Percentiles rank a stretch among this genome's conserved stretches.
phyloP scores from a whole-genome alignment of 495 filamentous ascomycete species.

The Penicillium antarcticum region DNA sequence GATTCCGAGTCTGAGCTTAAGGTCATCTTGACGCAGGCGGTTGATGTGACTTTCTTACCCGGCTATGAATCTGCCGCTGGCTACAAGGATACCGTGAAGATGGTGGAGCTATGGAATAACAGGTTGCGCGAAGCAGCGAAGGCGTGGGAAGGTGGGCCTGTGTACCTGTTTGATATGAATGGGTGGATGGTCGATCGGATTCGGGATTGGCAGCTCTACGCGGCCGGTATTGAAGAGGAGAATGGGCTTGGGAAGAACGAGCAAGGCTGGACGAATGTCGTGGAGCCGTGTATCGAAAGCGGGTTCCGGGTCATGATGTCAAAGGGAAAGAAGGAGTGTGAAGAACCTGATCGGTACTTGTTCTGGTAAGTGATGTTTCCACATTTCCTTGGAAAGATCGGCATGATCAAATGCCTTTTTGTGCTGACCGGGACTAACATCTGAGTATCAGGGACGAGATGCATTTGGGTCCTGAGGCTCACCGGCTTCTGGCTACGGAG shows the following conservation, averaged over 20 bases:
- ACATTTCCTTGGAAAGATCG: conserved; percentile 1
- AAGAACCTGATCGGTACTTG: conserved; percentile 46
- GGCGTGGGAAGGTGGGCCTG: conserved; percentile 39
- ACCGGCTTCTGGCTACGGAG: conserved; percentile 46
- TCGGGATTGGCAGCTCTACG: conserved; percentile 42
- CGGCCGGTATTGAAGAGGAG: conserved; percentile 38
- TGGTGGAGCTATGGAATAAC: conserved; percentile 45
- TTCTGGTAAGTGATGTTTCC: conserved; percentile 44
- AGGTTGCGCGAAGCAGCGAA: conserved; percentile 36
- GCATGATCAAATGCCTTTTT: neutral
- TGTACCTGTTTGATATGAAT: conserved; percentile 51
- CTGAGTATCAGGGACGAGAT: conserved; percentile 47
- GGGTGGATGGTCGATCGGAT: conserved; percentile 49
- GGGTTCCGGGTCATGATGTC: conserved; percentile 33
- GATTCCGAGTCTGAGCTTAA: conserved; percentile 36
- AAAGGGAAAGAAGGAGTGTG: conserved; percentile 35
- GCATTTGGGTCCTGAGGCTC: conserved; percentile 46
- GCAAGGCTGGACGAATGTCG: conserved; percentile 41
- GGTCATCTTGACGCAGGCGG: conserved; percentile 45
- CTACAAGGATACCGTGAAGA: conserved; percentile 39
- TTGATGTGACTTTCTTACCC: conserved; percentile 51
- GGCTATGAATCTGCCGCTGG: conserved; percentile 30
- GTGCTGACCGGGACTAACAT: conserved; percentile 2
- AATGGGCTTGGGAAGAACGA: conserved; percentile 40
- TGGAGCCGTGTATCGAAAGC: conserved; percentile 32